phyloP scores from a whole-genome alignment of 495 filamentous ascomycete species.

The Penicillium maclennaniae region DNA sequence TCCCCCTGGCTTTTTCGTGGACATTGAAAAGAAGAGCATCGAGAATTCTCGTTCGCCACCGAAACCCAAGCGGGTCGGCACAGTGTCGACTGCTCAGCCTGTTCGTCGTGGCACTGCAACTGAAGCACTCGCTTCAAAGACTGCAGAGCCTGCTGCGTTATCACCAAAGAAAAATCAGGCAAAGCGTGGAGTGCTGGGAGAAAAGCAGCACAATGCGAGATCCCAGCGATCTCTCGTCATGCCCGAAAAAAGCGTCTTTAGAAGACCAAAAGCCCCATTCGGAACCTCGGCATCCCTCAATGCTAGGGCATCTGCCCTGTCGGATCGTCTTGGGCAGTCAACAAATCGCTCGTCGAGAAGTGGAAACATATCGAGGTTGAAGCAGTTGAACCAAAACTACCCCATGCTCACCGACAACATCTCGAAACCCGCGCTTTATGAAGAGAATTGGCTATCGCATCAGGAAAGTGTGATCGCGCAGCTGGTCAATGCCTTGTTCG shows the following conservation, averaged over 20 bases:
- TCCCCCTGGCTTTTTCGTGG: constrained; percentile 30
- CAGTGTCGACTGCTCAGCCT: background rate
- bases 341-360: constrained; percentile 19
- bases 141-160: constrained; percentile 2
- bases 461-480: constrained; percentile 62
- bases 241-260: background rate
- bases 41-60: background rate
- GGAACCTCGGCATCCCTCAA: constrained; percentile 9
- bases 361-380: constrained; percentile 8
- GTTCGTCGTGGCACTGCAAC: background rate
- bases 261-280: background rate
- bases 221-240: background rate
- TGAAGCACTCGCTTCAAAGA: constrained; percentile 5
- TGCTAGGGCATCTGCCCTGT: constrained; percentile 7
- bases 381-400: constrained; percentile 38
- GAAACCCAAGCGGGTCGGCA: constrained; percentile 7
- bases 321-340: constrained; percentile 10
- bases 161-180: background rate
- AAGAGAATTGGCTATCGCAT: constrained; percentile 61
- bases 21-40: constrained; percentile 15
- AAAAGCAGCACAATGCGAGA: constrained; percentile 13
- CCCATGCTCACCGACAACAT: constrained; percentile 55
- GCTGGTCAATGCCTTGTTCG: constrained; percentile 55
- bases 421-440: constrained; percentile 54
- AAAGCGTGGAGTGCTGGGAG: constrained; percentile 7